A percentile compares a stretch with the other conserved stretches of the same genome.
Conservation (phyloP, 352 stramenopile species). For the Globisporangium spinosum region DNA sequence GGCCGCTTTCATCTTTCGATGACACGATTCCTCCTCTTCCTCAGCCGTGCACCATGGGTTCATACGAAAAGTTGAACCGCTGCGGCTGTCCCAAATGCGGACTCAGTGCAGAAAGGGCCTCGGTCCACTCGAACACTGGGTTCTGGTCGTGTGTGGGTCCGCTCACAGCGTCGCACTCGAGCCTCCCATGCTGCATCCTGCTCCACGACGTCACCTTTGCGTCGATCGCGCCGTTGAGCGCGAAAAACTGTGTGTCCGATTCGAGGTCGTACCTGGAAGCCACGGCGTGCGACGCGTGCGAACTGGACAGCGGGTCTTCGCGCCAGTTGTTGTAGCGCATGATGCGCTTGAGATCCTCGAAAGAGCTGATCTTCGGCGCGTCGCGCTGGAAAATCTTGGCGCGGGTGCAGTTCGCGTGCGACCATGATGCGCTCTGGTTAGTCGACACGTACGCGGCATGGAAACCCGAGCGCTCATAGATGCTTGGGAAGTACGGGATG, state of each 20-base stretch:
- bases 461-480: constrained; percentile 64
- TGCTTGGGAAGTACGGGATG: constrained; percentile 65
- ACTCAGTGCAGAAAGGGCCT: constrained; percentile 16
- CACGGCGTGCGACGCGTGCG: constrained; percentile 51
- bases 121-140: constrained; percentile 66
- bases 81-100: constrained; percentile 34
- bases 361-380: constrained; percentile 33
- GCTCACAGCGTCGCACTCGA: constrained; percentile 53
- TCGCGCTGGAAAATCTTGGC: constrained; percentile 57
- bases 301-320: constrained; percentile 40
- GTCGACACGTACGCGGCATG: constrained; percentile 27
- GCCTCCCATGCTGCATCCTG: constrained; percentile 17
- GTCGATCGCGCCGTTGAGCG: constrained; percentile 62
- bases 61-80: constrained; percentile 40
- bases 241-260: constrained; percentile 26
- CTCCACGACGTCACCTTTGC: constrained; percentile 62
- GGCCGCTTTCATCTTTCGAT: neutral
- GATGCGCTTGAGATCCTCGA: constrained; percentile 58
- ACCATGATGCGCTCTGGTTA: constrained; percentile 39
- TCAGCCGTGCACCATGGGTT: constrained; percentile 32
- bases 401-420: constrained; percentile 38
- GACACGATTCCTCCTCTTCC: neutral
- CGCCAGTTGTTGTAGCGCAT: constrained; percentile 69
- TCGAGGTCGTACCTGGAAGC: constrained; percentile 67
- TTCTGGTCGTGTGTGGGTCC: constrained; percentile 52